phyloP scores from a whole-genome alignment of 2,329 filamentous ascomycete genomes.

The Helotiales sp. region DNA sequence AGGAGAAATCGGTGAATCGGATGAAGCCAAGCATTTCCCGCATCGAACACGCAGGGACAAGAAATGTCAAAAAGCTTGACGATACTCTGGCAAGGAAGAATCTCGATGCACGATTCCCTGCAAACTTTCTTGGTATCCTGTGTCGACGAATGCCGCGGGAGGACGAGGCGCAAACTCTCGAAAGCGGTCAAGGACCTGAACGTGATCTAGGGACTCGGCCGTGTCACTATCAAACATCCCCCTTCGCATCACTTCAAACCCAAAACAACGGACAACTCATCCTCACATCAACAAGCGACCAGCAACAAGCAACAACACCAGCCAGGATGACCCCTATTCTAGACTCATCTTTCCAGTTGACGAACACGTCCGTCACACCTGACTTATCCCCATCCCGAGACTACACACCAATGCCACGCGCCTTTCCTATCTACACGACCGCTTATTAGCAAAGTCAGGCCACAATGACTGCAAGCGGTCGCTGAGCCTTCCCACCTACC shows the following conservation, averaged over 20 bases:
- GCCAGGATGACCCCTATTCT: slow-evolving; percentile 1
- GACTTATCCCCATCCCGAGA: neutral
- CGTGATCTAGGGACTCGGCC: neutral
- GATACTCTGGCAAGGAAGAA: neutral
- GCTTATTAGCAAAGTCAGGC: slow-evolving; percentile 20
- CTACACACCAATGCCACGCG: neutral
- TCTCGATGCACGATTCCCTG: too few species aligned
- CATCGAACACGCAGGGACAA: neutral
- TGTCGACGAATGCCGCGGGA: too few species aligned
- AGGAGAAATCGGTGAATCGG: too few species aligned
- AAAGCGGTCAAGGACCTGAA: neutral
- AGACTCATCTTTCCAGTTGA: neutral
- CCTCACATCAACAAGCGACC: too few species aligned
- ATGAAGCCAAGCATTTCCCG: neutral
- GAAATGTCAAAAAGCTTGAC: neutral
- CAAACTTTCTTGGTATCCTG: too few species aligned
- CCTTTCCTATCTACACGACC: slow-evolving; percentile 1
- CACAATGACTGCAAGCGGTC: slow-evolving; percentile 18
- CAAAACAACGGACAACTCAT: neutral
- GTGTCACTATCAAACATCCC: slow-evolving; percentile 1
- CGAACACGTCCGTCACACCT: neutral
- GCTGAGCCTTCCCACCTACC: slow-evolving; percentile 5
- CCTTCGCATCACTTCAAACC: neutral
- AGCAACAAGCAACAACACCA: neutral
- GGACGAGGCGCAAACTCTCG: too few species aligned